Evolutionary conservation across 2,329 filamentous ascomycete species (phyloP).

Genomic region (Bipolaris victoriae): DNA sequence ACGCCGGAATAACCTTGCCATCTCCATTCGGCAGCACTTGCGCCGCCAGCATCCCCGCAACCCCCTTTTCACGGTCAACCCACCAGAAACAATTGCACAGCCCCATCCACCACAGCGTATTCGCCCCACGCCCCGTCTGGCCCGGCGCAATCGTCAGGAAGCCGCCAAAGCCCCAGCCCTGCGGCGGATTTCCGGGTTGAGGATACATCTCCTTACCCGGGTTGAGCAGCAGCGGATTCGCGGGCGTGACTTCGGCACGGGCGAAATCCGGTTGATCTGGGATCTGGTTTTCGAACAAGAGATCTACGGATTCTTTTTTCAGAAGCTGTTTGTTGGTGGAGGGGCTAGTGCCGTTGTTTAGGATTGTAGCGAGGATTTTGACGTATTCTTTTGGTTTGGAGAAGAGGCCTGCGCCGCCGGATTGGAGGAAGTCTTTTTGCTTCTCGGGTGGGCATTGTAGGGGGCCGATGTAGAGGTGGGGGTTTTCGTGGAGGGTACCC

Average conservation of each 20-base stretch:
- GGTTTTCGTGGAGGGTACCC: constrained; percentile 46
- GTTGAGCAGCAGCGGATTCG: constrained; percentile 59
- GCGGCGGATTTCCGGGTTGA: constrained; percentile 57
- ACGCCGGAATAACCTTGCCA: constrained; percentile 40
- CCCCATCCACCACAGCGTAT: constrained; percentile 65
- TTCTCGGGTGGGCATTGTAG: constrained; percentile 55
- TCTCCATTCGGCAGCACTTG: constrained; percentile 46
- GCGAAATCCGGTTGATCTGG: constrained; percentile 60
- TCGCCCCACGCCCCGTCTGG: constrained; percentile 58
- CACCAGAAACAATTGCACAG: constrained; percentile 68
- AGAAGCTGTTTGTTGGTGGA: constrained; percentile 63
- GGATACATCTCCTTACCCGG: constrained; percentile 58
- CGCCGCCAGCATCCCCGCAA: constrained; percentile 47
- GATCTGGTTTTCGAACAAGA: constrained; percentile 71
- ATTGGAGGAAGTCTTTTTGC: constrained; percentile 58
- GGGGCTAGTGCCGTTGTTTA: constrained; percentile 69
- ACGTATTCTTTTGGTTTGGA: constrained; percentile 65
- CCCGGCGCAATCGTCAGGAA: constrained; percentile 58
- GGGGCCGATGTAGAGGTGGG: constrained; percentile 60
- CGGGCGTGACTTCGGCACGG: constrained; percentile 50
- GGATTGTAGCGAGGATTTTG: constrained; percentile 64
- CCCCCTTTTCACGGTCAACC: constrained; percentile 64
- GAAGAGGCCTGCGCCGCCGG: constrained; percentile 67
- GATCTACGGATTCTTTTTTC: constrained; percentile 62
- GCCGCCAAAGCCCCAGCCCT: constrained; percentile 69